A percentile compares a stretch with the other conserved stretches of the same genome.
phyloP scores from a whole-genome alignment of 139 green algal genomes.

The Chlamydomonas sphaeroides region DNA sequence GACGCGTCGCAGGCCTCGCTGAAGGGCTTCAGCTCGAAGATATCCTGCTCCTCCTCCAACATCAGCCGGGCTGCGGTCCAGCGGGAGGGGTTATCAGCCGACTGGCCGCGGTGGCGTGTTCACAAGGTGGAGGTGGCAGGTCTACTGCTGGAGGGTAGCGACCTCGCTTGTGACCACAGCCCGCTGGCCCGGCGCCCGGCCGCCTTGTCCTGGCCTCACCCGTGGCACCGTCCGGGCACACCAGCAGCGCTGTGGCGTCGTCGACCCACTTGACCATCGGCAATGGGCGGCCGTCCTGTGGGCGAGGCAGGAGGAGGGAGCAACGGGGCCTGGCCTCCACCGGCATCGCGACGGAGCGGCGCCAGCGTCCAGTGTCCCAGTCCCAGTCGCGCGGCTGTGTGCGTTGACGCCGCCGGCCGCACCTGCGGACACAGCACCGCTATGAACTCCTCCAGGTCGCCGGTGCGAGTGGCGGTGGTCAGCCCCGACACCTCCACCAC shows the following conservation, averaged over 20 bases:
- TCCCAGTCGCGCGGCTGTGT: no score
- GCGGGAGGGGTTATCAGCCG: no score
- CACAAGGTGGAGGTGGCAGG: no score
- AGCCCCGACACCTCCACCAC: constrained; percentile 53
- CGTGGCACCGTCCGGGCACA: constrained; percentile 48
- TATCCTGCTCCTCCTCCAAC: constrained; percentile 13
- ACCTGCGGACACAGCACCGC: not conserved
- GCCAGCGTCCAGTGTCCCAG: no score
- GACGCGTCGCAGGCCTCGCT: constrained; percentile 6
- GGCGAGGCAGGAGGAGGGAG: not conserved
- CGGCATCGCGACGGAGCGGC: no score
- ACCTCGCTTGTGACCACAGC: no score
- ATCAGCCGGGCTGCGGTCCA: constrained; percentile 9
- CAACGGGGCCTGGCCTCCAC: no score
- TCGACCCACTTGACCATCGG: constrained; percentile 56
- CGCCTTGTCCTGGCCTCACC: constrained; percentile 11
- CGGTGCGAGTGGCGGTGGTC: constrained; percentile 31
- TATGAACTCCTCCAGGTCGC: constrained; percentile 51
- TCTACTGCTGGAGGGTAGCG: no score
- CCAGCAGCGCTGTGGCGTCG: constrained; percentile 52
- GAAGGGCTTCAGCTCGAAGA: constrained; percentile 23
- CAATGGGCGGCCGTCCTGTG: constrained; percentile 30
- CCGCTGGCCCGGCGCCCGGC: not conserved
- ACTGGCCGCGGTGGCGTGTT: no score
- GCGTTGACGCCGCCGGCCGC: no score